phyloP scores from a whole-genome alignment of 2,329 filamentous ascomycete species.

The Cytospora paraplurivora region DNA sequence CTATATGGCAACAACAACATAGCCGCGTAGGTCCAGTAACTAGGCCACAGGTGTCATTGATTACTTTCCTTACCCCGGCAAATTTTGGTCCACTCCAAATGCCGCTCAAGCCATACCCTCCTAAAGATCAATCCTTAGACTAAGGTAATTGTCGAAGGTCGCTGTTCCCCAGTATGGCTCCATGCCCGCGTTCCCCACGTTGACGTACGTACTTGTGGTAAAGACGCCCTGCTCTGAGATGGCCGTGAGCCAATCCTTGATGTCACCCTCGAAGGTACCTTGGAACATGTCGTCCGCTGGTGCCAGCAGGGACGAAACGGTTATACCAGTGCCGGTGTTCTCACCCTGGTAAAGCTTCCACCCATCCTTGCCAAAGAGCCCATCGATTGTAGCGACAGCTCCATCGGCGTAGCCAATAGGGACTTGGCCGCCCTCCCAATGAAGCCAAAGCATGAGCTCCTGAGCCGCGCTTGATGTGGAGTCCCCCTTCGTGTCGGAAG shows the following conservation, averaged over 20 bases:
- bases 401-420: constrained; percentile 45
- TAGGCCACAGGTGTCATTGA: not conserved
- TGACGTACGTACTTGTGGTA: constrained; percentile 42
- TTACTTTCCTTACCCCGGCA: not conserved
- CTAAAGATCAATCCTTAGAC: constrained; percentile 31
- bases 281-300: constrained; percentile 41
- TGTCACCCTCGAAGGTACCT: constrained; percentile 42
- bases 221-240: constrained; percentile 43
- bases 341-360: constrained; percentile 47
- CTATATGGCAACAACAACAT: not conserved
- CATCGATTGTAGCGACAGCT: constrained; percentile 39
- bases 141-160: constrained; percentile 32
- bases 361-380: constrained; percentile 40
- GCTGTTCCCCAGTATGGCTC: constrained; percentile 33
- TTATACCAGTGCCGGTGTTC: constrained; percentile 47
- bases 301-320: constrained; percentile 42
- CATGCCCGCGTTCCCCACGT: constrained; percentile 46
- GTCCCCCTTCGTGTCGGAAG: constrained; percentile 45
- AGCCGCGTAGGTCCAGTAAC: not conserved
- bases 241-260: constrained; percentile 45
- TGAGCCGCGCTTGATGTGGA: constrained; percentile 42
- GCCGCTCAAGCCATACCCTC: no score
- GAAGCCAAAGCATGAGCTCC: constrained; percentile 49
- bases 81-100: not conserved
- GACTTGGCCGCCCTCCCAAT: constrained; percentile 47